Evolutionary conservation across 2,329 filamentous ascomycete species (phyloP).

Genomic region (Dothideomycetes sp.): DNA sequence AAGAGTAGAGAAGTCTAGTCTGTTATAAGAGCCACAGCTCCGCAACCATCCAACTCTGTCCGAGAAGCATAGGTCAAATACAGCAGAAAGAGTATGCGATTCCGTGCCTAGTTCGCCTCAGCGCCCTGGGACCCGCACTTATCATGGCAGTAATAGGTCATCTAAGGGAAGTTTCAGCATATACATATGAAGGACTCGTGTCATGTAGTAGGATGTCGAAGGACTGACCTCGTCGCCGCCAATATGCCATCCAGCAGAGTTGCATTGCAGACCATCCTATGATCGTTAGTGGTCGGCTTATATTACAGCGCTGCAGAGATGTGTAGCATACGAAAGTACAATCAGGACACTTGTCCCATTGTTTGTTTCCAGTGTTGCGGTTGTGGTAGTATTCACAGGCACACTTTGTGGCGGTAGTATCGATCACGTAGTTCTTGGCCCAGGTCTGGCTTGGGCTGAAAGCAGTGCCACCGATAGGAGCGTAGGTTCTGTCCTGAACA

Average conservation of each 20-base stretch:
- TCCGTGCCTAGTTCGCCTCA: neutral
- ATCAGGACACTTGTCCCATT: constrained; percentile 1
- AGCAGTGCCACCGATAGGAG: neutral
- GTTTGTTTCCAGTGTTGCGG: constrained; percentile 2
- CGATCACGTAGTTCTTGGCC: constrained; percentile 1
- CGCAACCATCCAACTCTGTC: no score
- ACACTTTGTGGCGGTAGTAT: neutral
- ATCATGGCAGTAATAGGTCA: constrained; percentile 1
- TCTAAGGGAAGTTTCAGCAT: neutral
- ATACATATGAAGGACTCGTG: neutral
- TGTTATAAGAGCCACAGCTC: no score
- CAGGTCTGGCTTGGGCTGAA: neutral
- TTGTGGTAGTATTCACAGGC: neutral
- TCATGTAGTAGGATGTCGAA: neutral
- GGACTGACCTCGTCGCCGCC: constrained; percentile 1
- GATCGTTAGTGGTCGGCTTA: neutral
- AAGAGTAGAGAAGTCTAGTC: no score
- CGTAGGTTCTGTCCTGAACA: neutral
- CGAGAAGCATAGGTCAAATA: no score
- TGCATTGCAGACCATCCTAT: constrained; percentile 1
- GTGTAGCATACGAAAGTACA: neutral
- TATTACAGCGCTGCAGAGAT: neutral
- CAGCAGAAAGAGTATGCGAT: no score
- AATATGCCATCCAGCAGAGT: constrained; percentile 2
- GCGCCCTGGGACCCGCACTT: constrained; percentile 1